Percentiles rank a stretch among this genome's conserved stretches.
Conservation (phyloP, 2,329 filamentous ascomycete species). For the Graphiopsis chlorocephala region DNA sequence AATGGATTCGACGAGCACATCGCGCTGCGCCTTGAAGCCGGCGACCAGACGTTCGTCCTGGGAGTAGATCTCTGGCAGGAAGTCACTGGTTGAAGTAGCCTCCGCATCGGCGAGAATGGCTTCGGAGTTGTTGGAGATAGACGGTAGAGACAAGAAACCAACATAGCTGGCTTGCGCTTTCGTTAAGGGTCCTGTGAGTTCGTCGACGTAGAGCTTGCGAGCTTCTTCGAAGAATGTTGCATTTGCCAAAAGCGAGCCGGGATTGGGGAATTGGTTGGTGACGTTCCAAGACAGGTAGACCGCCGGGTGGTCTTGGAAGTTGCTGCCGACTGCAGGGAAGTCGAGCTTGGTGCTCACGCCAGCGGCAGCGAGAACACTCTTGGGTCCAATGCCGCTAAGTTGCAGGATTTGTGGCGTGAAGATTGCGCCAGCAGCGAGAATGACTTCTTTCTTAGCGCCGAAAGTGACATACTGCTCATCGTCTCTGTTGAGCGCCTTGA, state of each 20-base stretch:
- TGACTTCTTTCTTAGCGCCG: slow-evolving; percentile 36
- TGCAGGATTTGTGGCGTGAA: slow-evolving; percentile 51
- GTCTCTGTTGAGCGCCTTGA: not conserved
- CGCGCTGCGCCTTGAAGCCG: slow-evolving; percentile 38
- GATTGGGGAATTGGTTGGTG: slow-evolving; percentile 17
- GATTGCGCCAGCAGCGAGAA: slow-evolving; percentile 40
- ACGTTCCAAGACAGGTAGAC: slow-evolving; percentile 13
- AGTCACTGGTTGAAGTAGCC: not conserved
- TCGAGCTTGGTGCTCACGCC: slow-evolving; percentile 56
- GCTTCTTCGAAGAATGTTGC: slow-evolving; percentile 14
- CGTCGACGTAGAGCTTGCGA: slow-evolving; percentile 22
- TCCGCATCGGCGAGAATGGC: slow-evolving; percentile 23
- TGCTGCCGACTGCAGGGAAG: slow-evolving; percentile 59
- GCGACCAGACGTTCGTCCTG: slow-evolving; percentile 26
- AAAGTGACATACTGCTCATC: not conserved
- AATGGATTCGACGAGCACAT: slow-evolving; percentile 35
- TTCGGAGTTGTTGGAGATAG: slow-evolving; percentile 31
- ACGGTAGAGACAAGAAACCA: slow-evolving; percentile 43
- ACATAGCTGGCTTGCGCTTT: slow-evolving; percentile 34
- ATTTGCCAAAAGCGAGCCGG: slow-evolving; percentile 16
- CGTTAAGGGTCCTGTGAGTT: slow-evolving; percentile 33
- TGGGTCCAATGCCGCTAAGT: slow-evolving; percentile 57
- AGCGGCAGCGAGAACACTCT: slow-evolving; percentile 51
- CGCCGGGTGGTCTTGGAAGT: slow-evolving; percentile 55
- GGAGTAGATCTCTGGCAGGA: not conserved